Percentiles rank a stretch among this genome's conserved stretches.
Evolutionary conservation across 495 filamentous ascomycete species (phyloP).

Genomic region (Tuber magnatum): DNA sequence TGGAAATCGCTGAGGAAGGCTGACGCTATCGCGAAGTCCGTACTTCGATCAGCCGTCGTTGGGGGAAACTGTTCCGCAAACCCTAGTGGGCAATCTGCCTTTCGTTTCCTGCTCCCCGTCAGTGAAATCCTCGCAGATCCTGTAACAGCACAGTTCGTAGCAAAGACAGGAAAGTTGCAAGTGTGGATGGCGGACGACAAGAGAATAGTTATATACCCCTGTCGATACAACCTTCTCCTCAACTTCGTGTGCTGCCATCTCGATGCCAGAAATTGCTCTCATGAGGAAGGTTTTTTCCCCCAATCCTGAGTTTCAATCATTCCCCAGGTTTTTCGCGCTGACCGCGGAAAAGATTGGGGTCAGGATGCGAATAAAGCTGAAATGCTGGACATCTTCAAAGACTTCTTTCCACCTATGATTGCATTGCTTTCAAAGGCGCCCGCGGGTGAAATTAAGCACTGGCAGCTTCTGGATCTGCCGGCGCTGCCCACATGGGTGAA

Average conservation of each 20-base stretch:
- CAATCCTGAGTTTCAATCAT: neutral
- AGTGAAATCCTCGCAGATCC: slow-evolving; percentile 48
- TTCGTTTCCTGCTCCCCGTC: slow-evolving; percentile 52
- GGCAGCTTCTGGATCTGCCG: slow-evolving; percentile 57
- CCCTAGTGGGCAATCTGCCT: slow-evolving; percentile 52
- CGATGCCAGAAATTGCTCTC: slow-evolving; percentile 35
- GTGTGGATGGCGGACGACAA: slow-evolving; percentile 50
- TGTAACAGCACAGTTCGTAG: slow-evolving; percentile 39
- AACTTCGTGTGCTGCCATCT: slow-evolving; percentile 58
- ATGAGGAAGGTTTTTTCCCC: slow-evolving; percentile 7
- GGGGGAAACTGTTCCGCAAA: slow-evolving; percentile 25
- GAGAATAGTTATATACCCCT: slow-evolving; percentile 55
- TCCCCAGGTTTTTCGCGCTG: neutral
- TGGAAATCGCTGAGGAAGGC: neutral
- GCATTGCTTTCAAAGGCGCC: slow-evolving; percentile 50
- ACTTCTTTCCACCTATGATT: slow-evolving; percentile 48
- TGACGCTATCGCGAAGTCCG: slow-evolving; percentile 31
- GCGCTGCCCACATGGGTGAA: slow-evolving; percentile 50
- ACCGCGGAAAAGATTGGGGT: slow-evolving; percentile 45
- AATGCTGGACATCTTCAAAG: slow-evolving; percentile 46
- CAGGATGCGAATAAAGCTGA: slow-evolving; percentile 43
- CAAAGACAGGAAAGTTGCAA: slow-evolving; percentile 44
- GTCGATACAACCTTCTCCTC: slow-evolving; percentile 49
- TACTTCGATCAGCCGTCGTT: slow-evolving; percentile 29
- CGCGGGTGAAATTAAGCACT: slow-evolving; percentile 49